Base-by-base conservation (phyloP, 257 asterid genomes). In the Henckelia pumila region DNA sequence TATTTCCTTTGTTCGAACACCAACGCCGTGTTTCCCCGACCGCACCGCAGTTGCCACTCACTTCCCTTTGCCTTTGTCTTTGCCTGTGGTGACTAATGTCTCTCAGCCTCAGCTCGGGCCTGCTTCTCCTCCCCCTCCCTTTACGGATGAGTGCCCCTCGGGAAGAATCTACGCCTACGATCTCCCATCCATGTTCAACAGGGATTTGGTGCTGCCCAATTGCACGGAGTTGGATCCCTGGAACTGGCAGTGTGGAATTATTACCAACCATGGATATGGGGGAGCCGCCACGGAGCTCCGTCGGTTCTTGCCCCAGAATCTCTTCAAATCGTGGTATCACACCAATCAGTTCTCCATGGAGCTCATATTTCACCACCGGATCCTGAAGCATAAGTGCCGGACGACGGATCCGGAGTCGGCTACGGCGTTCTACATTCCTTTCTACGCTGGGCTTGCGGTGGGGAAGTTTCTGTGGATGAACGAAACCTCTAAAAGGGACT, bases 231-330 rank as follows among this genome's bases (percentile, higher is more conserved):
- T 93, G 22, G 80, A 88, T 50, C 90, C 77, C 0, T 93, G 96
- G 94, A 81, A 79, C 44, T 93, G 99, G 99, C 88, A 90, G 50
- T 90, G 99, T 75, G 99, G 99, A 8, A 82, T 90, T 20, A 61
- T 78, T 2, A 23, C 94, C 7, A 85, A 88, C 79, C 85, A 90
- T 74, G 99, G 99, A 0, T 93, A 81, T 76, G 99, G 99, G 55
- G 77, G 72, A 53, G 67, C 76, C 53, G 88, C 96, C 40, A 5
- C 75, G 7, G 96, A 80, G 76, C 79, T 77, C 79, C 76, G 95
- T 71, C 71, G 71, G 69, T 32, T 81, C 67, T 22, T 93, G 24
- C 97, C 96, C 17, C 84, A 60, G 16, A 80, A 82, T 64, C 70
- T 88, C 4, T 13, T 79, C 52, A 79, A 83, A 63, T 84, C 94